A percentile compares a stretch with the other conserved stretches of the same genome.
These are phyloP conservation scores for Cystofilobasidium bisporidii DNA, from an alignment of 768 basidiomycete species.

Conservation along the genomic window DNA sequence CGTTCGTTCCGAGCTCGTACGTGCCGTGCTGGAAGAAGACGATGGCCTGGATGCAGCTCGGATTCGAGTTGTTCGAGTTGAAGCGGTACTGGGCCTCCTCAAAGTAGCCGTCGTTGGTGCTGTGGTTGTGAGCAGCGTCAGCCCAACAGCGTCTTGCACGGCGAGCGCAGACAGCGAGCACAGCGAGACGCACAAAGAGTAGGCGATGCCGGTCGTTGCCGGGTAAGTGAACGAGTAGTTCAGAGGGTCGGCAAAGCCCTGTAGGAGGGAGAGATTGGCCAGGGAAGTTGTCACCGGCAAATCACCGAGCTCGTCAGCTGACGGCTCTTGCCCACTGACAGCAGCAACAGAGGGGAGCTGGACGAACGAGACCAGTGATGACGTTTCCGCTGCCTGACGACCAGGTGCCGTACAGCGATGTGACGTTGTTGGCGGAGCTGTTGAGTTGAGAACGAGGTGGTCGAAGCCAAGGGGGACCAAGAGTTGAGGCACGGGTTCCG, in stretches of 20 bases:
- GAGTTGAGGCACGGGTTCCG: neutral
- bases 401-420: conserved; percentile 73
- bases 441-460: neutral
- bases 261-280: neutral
- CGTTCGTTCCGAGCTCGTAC: conserved; percentile 59
- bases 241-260: conserved; percentile 78
- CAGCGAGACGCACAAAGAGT: conserved; percentile 63
- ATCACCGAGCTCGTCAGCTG: neutral
- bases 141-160: no score
- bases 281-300: conserved; percentile 1
- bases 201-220: conserved; percentile 70
- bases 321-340: neutral
- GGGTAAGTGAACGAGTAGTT: conserved; percentile 79
- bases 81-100: conserved; percentile 89
- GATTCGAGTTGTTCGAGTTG: conserved; percentile 69
- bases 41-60: conserved; percentile 79
- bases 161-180: no score
- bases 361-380: conserved; percentile 71
- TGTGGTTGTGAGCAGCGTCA: conserved; percentile 34
- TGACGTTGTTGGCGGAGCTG: conserved; percentile 49
- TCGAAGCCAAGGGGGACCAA: neutral
- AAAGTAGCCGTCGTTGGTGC: conserved; percentile 64
- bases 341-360: neutral
- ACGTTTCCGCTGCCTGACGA: conserved; percentile 66
- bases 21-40: conserved; percentile 84